Base-by-base conservation (phyloP, 2,329 filamentous ascomycete genomes). In the Simplicillium aogashimaense region DNA sequence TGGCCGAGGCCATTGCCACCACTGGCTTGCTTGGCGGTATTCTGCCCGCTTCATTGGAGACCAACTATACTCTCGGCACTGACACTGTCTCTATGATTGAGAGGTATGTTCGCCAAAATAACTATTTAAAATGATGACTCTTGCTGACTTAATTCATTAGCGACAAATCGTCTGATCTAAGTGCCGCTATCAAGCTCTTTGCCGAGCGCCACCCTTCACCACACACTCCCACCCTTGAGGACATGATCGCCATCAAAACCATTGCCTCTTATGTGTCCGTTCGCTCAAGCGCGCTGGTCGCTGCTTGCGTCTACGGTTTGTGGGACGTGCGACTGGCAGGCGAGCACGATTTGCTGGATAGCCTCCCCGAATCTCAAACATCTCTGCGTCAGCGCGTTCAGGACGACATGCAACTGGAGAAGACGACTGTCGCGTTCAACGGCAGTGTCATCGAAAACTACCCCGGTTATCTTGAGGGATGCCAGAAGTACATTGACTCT, bases 381-480 rank as follows among this genome's bases (percentile, higher is more conserved):
- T 41, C 54, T 4, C 45, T 57, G 29, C 65, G 67, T 38, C 46
- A 54, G 9, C 69, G 71, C 29, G 63, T 73, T 1, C 75, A 78
- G 48, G 61, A 61, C 13, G 76, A 77, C 46, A 63, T 63, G 2
- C 57, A 64, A 34, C 54, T 71, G 7, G 53, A 55, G 29, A 61
- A 64, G 41, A 78, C 75, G 3, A 70, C 74, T 2, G 76, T 90
- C n/a, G 82, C 82, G 3, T 89, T 82, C 60, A 88, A 86, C 53
- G 85, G 85, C 35, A 83, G 80, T 20, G 83, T 90, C 37, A 79
- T 89, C 38, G 83, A 89, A 59, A 80, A 81, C 50, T 90, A 89
- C 53, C 83, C 85, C 0, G 65, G 67, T 7, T 90, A 87, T 57
- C 65, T 73, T 16, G 60, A 58, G 28, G 68, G 64, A 33, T 81